Base-by-base conservation (phyloP, 257 asterid species). In the Cynanchum wilfordii region DNA sequence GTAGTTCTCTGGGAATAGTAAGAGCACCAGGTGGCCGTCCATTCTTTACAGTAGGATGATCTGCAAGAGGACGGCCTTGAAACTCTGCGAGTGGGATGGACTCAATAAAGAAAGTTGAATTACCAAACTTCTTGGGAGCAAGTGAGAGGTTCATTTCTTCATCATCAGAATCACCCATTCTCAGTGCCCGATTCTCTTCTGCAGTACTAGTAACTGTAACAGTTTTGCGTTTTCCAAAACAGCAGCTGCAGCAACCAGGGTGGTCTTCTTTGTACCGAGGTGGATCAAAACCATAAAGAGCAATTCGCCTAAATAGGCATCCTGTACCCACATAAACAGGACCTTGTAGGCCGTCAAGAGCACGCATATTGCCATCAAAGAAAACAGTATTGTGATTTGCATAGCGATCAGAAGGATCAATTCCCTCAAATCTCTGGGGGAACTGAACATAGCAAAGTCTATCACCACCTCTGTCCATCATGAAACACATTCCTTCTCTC, bases 401-500 rank as follows among this genome's bases (percentile, higher is more conserved):
- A 29, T 89, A 89, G 19, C 95, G 82, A 79, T 89, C 95, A 20
- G 92, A 87, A 33, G 92, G 90, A 57, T 89, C 95, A 36, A 89
- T 89, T 8, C 95, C 95, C 74, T 88, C 95, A 36, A 88, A 88
- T 50, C 95, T 83, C 82, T 88, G 95, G 0, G 95, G 95, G 64
- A 88, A 88, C 75, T 88, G 95, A 70, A 88, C 87, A 58, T 88
- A 88, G 85, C 95, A 88, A 66, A 88, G 74, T 4, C 95, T 82
- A 65, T 88, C 95, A 2, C 95, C 95, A 1, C 95, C 91, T 73
- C 95, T 79, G 63, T 88, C 95, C 95, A 88, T 86, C 95, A 89
- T 89, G 84, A 89, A 89, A 71, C 95, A 89, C 92, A 89, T 89
- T 49, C 95, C 95, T 79, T 89, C 95, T 70, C 90, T 84, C 86